Evolutionary conservation across 192 early-diverging fungal species (phyloP).

Genomic region (Rhizophagus clarus): DNA sequence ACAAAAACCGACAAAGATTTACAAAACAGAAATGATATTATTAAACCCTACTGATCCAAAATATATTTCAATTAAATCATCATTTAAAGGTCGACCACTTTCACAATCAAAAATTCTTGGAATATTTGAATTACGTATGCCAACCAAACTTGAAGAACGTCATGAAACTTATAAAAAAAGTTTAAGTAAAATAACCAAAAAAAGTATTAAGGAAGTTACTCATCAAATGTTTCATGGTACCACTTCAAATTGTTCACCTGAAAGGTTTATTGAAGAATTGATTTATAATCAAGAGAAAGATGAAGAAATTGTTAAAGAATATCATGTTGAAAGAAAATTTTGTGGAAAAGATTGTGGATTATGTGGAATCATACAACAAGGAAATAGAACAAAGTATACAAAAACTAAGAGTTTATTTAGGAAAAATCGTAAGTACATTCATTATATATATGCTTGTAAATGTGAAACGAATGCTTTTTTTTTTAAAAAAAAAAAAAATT

Average conservation of each 20-base stretch:
- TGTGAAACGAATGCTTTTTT: too few species aligned
- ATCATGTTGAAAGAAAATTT: not conserved
- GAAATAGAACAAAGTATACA: not conserved
- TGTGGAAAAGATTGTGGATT: not conserved
- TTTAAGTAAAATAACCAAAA: not conserved
- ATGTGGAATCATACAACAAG: not conserved
- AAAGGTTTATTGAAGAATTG: not conserved
- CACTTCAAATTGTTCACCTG: slow-evolving; percentile 3
- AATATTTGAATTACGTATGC: slow-evolving; percentile 9
- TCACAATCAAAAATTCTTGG: not conserved
- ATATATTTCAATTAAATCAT: not conserved
- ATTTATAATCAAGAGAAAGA: not conserved
- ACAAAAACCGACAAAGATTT: not conserved
- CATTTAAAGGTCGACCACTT: not conserved
- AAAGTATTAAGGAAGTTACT: not conserved
- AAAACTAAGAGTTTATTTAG: not conserved
- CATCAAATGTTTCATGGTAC: slow-evolving; percentile 17
- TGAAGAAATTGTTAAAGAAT: not conserved
- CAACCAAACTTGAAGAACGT: not conserved
- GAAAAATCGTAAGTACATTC: not conserved
- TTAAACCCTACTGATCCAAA: not conserved
- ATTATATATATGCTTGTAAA: too few species aligned
- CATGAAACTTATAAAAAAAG: slow-evolving; percentile 16
- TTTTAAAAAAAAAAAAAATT: too few species aligned
- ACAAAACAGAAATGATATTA: not conserved